A percentile compares a stretch with the other conserved stretches of the same genome.
Evolutionary conservation across 495 filamentous ascomycete species (phyloP).

Genomic region (Talaromyces ruber): DNA sequence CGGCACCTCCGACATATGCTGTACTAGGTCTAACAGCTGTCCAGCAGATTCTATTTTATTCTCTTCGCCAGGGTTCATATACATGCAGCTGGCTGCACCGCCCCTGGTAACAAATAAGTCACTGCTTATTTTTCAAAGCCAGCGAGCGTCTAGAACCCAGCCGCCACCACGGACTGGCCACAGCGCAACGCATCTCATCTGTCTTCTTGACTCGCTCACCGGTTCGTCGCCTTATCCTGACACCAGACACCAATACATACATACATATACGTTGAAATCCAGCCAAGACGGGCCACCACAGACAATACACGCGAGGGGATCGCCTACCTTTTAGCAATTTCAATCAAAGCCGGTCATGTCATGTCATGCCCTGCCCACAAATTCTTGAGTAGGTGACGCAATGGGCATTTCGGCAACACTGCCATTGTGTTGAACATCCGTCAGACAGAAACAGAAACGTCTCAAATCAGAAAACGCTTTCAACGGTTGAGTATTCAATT

Average conservation of each 20-base stretch:
- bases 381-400: slow-evolving; percentile 1
- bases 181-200: neutral
- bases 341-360: neutral
- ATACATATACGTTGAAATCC: neutral
- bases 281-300: neutral
- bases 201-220: neutral
- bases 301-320: neutral
- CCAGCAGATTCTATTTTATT: neutral
- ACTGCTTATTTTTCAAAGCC: neutral
- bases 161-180: neutral
- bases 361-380: neutral
- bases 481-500: neutral
- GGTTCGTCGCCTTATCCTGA: neutral
- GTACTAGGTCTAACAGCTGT: neutral
- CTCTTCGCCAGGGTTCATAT: neutral
- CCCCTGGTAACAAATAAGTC: neutral
- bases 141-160: neutral
- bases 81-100: neutral
- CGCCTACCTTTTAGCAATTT: neutral
- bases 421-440: neutral
- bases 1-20: neutral
- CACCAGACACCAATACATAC: neutral
- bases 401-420: neutral
- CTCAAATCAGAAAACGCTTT: neutral
- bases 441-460: neutral